Percentiles rank a stretch among this genome's conserved stretches.
Conservation (phyloP, 805 yeast species). For the Ogataea sp. region DNA sequence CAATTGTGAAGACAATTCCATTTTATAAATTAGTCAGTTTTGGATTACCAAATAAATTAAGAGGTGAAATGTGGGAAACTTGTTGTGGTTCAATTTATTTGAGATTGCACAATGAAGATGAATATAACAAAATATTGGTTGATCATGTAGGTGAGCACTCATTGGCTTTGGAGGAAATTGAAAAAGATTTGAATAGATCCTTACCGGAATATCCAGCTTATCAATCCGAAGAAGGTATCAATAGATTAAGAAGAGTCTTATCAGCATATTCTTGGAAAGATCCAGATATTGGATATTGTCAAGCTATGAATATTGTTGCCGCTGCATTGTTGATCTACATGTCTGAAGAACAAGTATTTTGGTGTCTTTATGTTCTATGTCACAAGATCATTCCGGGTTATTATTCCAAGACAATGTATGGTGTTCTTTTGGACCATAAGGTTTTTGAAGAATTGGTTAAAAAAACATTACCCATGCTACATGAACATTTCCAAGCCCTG, state of each 20-base stretch:
- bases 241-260: conserved; percentile 74
- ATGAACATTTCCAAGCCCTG: conserved; percentile 68
- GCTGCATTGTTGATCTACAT: conserved; percentile 75
- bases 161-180: conserved; percentile 91
- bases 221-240: conserved; percentile 80
- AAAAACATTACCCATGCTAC: conserved; percentile 79
- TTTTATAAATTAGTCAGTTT: conserved; percentile 81
- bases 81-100: conserved; percentile 78
- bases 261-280: conserved; percentile 96
- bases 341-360: conserved; percentile 96
- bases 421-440: conserved; percentile 86
- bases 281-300: conserved; percentile 97
- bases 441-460: conserved; percentile 89
- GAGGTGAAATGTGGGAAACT: conserved; percentile 97
- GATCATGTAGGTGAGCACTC: conserved; percentile 60
- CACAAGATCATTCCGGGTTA: conserved; percentile 89
- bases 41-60: conserved; percentile 86
- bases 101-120: conserved; percentile 53
- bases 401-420: conserved; percentile 96
- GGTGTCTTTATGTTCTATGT: conserved; percentile 79
- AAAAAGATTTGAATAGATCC: conserved; percentile 89
- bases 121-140: conserved; percentile 49
- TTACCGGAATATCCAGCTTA: conserved; percentile 95
- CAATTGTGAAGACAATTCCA: conserved; percentile 63
- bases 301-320: conserved; percentile 93